Percentiles rank a stretch among this genome's conserved stretches.
These are phyloP conservation scores for Camelina neglecta DNA, from an alignment of 345 rosid genomes.

Conservation along the genomic window DNA sequence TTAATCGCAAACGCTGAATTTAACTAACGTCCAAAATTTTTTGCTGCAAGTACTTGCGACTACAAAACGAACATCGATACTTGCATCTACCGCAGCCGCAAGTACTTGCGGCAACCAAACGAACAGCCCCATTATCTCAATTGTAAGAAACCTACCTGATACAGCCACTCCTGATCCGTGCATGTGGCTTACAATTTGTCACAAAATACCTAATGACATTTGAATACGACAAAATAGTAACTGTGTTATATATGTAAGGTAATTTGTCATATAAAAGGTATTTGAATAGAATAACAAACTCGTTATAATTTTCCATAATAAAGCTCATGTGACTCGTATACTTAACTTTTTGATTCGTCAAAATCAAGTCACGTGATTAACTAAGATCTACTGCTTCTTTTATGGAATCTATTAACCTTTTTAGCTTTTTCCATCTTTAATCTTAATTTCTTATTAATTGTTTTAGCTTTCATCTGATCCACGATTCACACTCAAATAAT, in stretches of 20 bases:
- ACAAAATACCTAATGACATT: not conserved
- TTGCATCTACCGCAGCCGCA: no score
- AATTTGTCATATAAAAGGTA: not conserved
- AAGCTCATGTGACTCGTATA: conserved; percentile 30
- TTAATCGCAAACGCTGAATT: no score
- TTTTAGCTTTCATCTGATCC: conserved; percentile 9
- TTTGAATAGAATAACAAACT: no score
- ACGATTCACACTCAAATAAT: no score
- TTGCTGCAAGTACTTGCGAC: no score
- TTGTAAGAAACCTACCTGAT: not conserved
- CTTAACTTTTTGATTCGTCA: conserved; percentile 28
- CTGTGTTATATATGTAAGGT: conserved; percentile 6
- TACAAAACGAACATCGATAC: no score
- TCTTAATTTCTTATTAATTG: conserved; percentile 9
- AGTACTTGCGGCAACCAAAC: no score
- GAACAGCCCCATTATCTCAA: not conserved
- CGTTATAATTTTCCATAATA: not conserved
- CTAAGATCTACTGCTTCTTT: conserved; percentile 26
- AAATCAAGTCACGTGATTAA: conserved; percentile 42
- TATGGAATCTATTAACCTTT: conserved; percentile 28
- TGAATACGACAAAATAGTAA: conserved; percentile 14
- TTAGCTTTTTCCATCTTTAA: conserved; percentile 24
- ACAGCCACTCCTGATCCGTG: not conserved
- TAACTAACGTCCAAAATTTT: no score
- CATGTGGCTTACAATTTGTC: not conserved